A percentile compares a stretch with the other conserved stretches of the same genome.
Evolutionary conservation across 306 rosid genomes (phyloP).

Genomic region (Delonix regia): DNA sequence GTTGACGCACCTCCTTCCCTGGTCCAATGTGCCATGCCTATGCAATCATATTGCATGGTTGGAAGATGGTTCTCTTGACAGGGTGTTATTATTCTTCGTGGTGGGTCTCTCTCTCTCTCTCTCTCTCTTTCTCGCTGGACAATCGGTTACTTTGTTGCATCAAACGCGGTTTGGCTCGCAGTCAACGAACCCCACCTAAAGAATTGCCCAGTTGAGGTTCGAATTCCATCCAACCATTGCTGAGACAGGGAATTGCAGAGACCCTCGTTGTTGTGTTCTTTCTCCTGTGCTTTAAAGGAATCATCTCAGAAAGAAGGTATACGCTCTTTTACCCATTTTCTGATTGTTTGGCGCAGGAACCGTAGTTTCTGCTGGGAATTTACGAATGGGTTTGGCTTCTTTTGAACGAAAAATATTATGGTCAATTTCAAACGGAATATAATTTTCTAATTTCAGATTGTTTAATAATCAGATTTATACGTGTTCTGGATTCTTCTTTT

Average conservation of each 20-base stretch:
- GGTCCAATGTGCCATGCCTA: background rate
- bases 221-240: conserved; percentile 25
- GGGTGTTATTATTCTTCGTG: conserved; percentile 30
- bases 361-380: background rate
- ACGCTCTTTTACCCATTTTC: background rate
- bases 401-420: background rate
- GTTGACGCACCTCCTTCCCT: conserved; percentile 22
- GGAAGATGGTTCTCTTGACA: conserved; percentile 22
- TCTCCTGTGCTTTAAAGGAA: background rate
- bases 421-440: background rate
- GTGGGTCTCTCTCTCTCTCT: conserved; percentile 32
- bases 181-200: background rate
- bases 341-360: background rate
- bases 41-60: conserved; percentile 39
- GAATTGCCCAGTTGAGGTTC: conserved; percentile 22
- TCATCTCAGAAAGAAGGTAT: conserved; percentile 36
- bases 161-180: conserved; percentile 42
- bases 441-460: background rate
- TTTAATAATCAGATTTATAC: background rate
- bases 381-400: background rate
- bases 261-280: conserved; percentile 29
- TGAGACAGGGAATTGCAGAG: background rate
- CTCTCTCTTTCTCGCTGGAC: background rate
- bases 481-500: background rate
- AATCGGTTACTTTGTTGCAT: conserved; percentile 36